Evolutionary conservation across 2,329 filamentous ascomycete species (phyloP), one percentile per base, ranked within the genome.

Genomic region (Simplicillium aogashimaense): DNA sequence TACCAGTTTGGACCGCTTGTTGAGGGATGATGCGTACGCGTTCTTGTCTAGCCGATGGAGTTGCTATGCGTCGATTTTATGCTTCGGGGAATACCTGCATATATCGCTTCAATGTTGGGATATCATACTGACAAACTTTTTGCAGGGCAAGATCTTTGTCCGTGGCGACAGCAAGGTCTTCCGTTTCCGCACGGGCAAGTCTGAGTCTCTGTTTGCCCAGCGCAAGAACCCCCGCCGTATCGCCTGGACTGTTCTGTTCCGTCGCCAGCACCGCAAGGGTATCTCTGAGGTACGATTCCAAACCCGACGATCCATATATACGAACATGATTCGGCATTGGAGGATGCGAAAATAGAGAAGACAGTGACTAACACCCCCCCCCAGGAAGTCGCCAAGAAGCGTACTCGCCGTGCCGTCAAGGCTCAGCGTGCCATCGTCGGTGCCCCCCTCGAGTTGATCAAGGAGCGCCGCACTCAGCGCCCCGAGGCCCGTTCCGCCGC

Each of bases 201-300:
- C 87, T 73, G 92, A 98, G 77, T 95, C 88, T 56, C 86, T 98
- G 57, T 98, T 98, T 83, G 86, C 97, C 59, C 92, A 98, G 81
- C 90, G 92, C 80, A 98, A 98, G 87, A 98, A 98, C 83, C 92
- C 92, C 68, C 90, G 92, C 72, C 88, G 90, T 69, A 97, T 98
- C 71, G 83, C 90, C 58, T 98, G 92, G 92, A 98, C 92, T 56
- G 83, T 89, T 61, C 86, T 98, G 53, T 98, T 86, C 86, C 83
- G 92, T 70, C 86, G 90, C 73, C 86, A 94, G 76, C 90, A 95
- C 84, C 92, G 89, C 80, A 98, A 98, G 88, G 92, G 92, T 83
- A 94, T 97, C 75, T 94, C 90, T 79, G 92, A 98, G 89, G 92
- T 97, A 83, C 75, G 84, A 68, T 39, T 46, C 40, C 12, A 36